phyloP scores from a whole-genome alignment of 306 rosid species.

The Datisca glomerata region DNA sequence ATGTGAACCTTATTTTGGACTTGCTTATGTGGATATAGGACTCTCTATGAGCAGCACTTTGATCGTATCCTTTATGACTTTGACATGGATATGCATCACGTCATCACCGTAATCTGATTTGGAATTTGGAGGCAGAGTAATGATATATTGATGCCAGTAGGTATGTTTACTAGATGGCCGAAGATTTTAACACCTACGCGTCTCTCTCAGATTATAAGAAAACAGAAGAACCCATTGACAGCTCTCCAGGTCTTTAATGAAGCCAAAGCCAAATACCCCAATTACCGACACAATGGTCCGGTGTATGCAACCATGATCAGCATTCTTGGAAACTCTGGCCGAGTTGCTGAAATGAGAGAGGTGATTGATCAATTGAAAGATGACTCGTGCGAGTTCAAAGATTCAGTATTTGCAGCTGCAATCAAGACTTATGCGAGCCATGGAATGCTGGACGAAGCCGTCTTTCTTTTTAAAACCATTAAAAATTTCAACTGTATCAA shows the following conservation, averaged over 20 bases:
- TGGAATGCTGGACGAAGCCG: constrained; percentile 22
- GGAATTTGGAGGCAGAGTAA: no score
- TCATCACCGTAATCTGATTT: no score
- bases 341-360: constrained; percentile 26
- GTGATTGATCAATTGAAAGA: constrained; percentile 22
- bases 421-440: constrained; percentile 23
- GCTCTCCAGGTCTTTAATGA: constrained; percentile 26
- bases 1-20: no score
- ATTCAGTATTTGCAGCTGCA: constrained; percentile 23
- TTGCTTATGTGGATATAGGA: no score
- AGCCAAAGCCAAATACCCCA: constrained; percentile 23
- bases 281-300: constrained; percentile 34
- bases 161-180: no score
- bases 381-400: constrained; percentile 31
- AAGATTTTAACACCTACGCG: constrained; percentile 29
- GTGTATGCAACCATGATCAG: constrained; percentile 27
- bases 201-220: constrained; percentile 25
- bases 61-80: no score
- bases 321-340: constrained; percentile 23
- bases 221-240: constrained; percentile 28
- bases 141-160: no score
- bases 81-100: no score
- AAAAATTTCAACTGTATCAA: constrained; percentile 25
- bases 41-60: no score
- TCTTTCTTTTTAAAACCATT: constrained; percentile 22